Evolutionary conservation across 306 rosid species (phyloP), one percentile per base, ranked within the genome.

Genomic region (Cicer bijugum): DNA sequence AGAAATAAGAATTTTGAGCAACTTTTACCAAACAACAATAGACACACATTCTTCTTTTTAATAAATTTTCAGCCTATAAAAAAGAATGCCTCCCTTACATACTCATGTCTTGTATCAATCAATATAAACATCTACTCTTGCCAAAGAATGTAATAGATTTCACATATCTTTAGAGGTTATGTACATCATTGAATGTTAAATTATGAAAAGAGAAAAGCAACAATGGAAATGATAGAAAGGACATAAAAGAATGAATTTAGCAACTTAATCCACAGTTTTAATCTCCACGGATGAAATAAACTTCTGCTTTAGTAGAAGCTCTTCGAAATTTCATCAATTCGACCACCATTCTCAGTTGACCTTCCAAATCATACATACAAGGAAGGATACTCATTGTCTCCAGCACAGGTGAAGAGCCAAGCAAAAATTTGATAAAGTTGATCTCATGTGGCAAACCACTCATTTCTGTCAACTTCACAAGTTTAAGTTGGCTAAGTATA

Each of bases 361-460:
- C 84, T 46, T 86, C 91, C 74, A 67, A 14, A 73, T 71, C 88
- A 82, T 72, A 83, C 39, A 76, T 73, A 81, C 87, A 85, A 16
- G 97, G 91, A 42, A 11, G 38, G 47, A 95, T 73, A 72, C 82
- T 85, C 96, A 95, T 81, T n/a, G 53, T 81, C 85, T 91, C 97
- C 10, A 95, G 96, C 78, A 84, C 80, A 0, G 96, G 96, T 47
- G 97, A 88, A 50, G 67, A 82, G 57, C 76, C 79, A 72, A 95
- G 91, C 84, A 95, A 82, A 85, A 83, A 88, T 67, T 82, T 91
- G 81, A 89, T 84, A 53, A 95, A 85, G 75, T 85, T 91, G 88
- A 95, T 84, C 80, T 91, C 99, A 35, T 88, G 97, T 2, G 85
- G 90, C 78, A 86, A 78, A 70, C 97, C 95, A 37, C 90, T 84